phyloP scores from a whole-genome alignment of 2,329 filamentous ascomycete genomes.

The Pestalotiopsis sp. region DNA sequence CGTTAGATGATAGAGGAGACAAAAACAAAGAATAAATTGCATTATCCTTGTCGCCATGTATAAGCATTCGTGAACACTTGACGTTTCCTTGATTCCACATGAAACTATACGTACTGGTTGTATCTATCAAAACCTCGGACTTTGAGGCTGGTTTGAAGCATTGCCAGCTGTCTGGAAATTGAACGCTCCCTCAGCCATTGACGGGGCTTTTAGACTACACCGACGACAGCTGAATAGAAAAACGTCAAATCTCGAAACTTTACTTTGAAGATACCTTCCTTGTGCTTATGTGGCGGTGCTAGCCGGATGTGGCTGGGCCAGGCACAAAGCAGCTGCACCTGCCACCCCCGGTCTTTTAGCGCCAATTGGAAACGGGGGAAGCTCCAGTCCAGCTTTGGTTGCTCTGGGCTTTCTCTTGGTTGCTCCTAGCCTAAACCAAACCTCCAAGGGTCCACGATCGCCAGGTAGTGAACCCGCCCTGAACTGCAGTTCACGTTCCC shows the following conservation, averaged over 20 bases:
- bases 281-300: not conserved
- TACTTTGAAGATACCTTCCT: not conserved
- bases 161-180: too few relatives aligned
- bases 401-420: not conserved
- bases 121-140: too few relatives aligned
- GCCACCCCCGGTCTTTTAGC: not conserved
- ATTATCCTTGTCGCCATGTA: not conserved
- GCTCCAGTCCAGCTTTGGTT: not conserved
- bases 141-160: too few relatives aligned
- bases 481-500: not conserved
- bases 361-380: not conserved
- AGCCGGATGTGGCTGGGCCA: not conserved
- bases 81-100: too few relatives aligned
- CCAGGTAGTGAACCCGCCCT: not conserved
- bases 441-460: slow-evolving; percentile 2
- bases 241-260: too few relatives aligned
- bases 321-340: not conserved
- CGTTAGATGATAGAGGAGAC: not conserved
- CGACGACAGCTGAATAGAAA: too few relatives aligned
- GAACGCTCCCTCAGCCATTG: too few relatives aligned
- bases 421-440: not conserved
- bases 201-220: too few relatives aligned
- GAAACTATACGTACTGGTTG: too few relatives aligned
- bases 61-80: not conserved
- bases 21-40: not conserved